Percentiles rank a stretch among this genome's conserved stretches.
These are phyloP conservation scores for Stenogyne calaminthoides DNA, from an alignment of 305 asterid genomes.

Conservation along the genomic window DNA sequence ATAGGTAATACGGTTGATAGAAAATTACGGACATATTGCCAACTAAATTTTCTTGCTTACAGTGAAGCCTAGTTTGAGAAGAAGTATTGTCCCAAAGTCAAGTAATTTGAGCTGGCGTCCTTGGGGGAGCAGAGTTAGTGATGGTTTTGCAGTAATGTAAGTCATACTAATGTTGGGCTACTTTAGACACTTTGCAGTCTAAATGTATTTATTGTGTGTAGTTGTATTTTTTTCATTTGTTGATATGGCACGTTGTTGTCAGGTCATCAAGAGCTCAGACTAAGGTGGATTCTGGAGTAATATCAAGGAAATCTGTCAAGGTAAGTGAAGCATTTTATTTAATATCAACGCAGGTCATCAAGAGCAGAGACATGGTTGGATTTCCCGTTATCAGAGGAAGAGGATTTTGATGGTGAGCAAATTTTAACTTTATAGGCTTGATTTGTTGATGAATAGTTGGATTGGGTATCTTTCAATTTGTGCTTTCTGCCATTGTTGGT, in stretches of 20 bases:
- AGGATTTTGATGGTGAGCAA: no score
- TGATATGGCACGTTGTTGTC: conserved; percentile 27
- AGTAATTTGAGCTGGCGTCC: conserved; percentile 49
- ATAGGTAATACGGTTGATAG: conserved; percentile 3
- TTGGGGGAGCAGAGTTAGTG: conserved; percentile 60
- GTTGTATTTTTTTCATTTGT: conserved; percentile 21
- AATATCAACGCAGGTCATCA: no score
- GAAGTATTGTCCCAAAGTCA: conserved; percentile 52
- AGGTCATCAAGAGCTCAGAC: conserved; percentile 67
- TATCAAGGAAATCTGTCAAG: conserved; percentile 53
- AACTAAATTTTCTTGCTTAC: conserved; percentile 35
- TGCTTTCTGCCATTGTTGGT: conserved; percentile 7
- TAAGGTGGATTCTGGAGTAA: conserved; percentile 45
- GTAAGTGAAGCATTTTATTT: conserved; percentile 46
- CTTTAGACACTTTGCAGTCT: conserved; percentile 8
- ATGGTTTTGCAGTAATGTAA: conserved; percentile 56
- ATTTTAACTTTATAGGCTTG: no score
- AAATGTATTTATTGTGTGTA: neutral
- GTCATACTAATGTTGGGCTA: conserved; percentile 32
- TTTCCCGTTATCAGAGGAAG: no score
- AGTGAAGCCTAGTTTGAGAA: conserved; percentile 60
- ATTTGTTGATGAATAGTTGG: no score
- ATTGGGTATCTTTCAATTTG: no score
- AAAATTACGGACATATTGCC: neutral
- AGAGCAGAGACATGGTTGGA: no score